Evolutionary conservation across 1,139 yeast species (phyloP), one percentile per base, ranked within the genome.

Genomic region (Arxiozyma telluris): DNA sequence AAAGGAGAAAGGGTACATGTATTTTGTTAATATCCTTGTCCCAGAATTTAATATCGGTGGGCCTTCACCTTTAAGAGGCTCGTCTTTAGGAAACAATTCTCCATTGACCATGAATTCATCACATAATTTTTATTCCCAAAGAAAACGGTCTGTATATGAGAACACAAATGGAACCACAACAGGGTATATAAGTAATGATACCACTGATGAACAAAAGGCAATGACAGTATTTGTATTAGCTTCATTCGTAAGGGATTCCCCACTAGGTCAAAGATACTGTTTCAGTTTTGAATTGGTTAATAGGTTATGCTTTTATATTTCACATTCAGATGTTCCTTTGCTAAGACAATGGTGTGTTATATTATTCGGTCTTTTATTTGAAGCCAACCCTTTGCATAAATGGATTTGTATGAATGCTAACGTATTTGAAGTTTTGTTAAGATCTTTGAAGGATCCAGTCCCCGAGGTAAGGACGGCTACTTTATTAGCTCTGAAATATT

Each of bases 381-480:
- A 77, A 58, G 79, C 80, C 54, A 83, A 86, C 63, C 79, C 85
- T 1, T 93, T 90, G 55, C 91, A 91, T 17, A 85, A 85, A 64
- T 80, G 83, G 78, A 77, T 85, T 27, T 83, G 85, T 44, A 75
- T 83, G 63, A 82, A 83, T 61, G 87, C 84, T 57, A 86, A 87
- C 0, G 77, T 81, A 45, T 72, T 86, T 38, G 81, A 75, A 42
- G 77, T 79, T 58, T 68, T 93, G 43, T 68, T 83, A 42, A 72
- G 74, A 41, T 72, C 87, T 50, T 74, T 90, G 39, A 81, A 79
- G 58, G 98, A 93, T 67, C 96, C 97, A 0, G 89, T 91, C 49
- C 97, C 98, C 0, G 99, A 93, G 68, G 96, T 93, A 0, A 76
- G 98, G 57, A 85, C 96, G 0, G 88, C 98, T 0, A 81, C 89